Evolutionary conservation across 2,329 filamentous ascomycete species (phyloP).

Genomic region (Microascus cirrosus): DNA sequence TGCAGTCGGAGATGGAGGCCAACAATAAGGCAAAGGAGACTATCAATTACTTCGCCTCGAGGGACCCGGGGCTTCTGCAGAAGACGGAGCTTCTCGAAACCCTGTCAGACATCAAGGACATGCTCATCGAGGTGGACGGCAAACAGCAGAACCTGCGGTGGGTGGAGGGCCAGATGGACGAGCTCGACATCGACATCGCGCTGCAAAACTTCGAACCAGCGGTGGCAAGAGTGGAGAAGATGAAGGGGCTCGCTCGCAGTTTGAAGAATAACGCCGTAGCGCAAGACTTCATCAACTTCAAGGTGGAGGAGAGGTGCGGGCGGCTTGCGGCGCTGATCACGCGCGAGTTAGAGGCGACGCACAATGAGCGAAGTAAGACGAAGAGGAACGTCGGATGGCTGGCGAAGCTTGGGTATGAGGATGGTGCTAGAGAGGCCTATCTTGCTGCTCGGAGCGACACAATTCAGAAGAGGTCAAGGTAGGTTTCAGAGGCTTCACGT

Average conservation of each 20-base stretch:
- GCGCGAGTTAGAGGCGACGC: slow-evolving; percentile 65
- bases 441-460: slow-evolving; percentile 66
- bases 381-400: slow-evolving; percentile 78
- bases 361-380: slow-evolving; percentile 66
- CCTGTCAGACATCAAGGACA: slow-evolving; percentile 68
- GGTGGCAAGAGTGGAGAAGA: slow-evolving; percentile 72
- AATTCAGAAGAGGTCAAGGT: slow-evolving; percentile 77
- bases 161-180: slow-evolving; percentile 92
- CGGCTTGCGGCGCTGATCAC: slow-evolving; percentile 68
- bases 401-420: slow-evolving; percentile 77
- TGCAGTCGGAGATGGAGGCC: slow-evolving; percentile 79
- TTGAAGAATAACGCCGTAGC: slow-evolving; percentile 79
- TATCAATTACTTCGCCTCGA: slow-evolving; percentile 74
- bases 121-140: slow-evolving; percentile 91
- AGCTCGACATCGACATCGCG: slow-evolving; percentile 91
- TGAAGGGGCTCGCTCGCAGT: slow-evolving; percentile 66
- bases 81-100: slow-evolving; percentile 73
- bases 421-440: slow-evolving; percentile 78
- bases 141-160: slow-evolving; percentile 93
- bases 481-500: slow-evolving; percentile 14
- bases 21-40: slow-evolving; percentile 76
- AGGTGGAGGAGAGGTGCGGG: slow-evolving; percentile 74
- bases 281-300: slow-evolving; percentile 85
- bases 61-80: slow-evolving; percentile 65
- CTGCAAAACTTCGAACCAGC: slow-evolving; percentile 80